phyloP scores from a whole-genome alignment of 2,329 filamentous ascomycete species.

The Niveomyces coronatus region DNA sequence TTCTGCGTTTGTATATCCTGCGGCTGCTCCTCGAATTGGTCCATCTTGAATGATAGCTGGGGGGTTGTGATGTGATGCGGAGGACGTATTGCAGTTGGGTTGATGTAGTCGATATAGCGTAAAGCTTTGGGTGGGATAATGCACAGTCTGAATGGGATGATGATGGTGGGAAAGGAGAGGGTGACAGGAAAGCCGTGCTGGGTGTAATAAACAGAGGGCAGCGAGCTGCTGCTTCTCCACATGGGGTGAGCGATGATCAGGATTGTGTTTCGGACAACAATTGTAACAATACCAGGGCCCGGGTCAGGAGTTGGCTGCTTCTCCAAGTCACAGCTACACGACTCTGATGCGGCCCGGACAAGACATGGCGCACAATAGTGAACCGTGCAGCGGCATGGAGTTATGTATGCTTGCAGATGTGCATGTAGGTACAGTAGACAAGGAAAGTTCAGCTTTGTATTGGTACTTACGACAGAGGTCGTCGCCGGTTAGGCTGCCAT shows the following conservation, averaged over 20 bases:
- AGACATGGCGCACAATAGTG: too few species aligned
- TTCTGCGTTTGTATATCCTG: conserved; percentile 4
- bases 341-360: too few species aligned
- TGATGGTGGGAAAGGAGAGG: conserved; percentile 1
- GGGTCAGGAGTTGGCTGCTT: not conserved
- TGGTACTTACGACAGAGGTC: conserved; percentile 70
- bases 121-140: not conserved
- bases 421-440: conserved; percentile 20
- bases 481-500: conserved; percentile 68
- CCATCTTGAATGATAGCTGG: not conserved
- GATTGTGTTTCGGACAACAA: conserved; percentile 5
- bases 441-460: conserved; percentile 48
- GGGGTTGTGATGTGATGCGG: not conserved
- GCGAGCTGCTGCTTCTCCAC: conserved; percentile 8
- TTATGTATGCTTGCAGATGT: too few species aligned
- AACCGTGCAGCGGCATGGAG: too few species aligned
- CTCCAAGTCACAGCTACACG: conserved; percentile 3
- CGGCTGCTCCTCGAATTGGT: not conserved
- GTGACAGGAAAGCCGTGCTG: conserved; percentile 1
- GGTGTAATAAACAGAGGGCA: conserved; percentile 8
- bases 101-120: conserved; percentile 8
- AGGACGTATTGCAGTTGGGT: conserved; percentile 2
- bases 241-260: conserved; percentile 7
- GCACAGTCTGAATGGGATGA: not conserved
- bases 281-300: not conserved